Percentiles rank a stretch among this genome's conserved stretches.
phyloP scores from a whole-genome alignment of 805 yeast genomes.

The Pichia deserticola region DNA sequence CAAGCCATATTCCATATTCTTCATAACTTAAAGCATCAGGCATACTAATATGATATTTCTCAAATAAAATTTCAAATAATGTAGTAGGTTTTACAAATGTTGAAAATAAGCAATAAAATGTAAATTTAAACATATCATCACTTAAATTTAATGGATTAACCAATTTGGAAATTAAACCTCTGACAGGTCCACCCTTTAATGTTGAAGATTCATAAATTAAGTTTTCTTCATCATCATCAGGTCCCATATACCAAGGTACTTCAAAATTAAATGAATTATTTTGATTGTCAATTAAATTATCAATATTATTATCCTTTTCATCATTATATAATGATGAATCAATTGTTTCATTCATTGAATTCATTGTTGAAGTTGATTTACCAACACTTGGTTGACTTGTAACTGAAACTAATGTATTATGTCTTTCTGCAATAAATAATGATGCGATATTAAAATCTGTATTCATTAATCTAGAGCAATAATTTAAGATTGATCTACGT shows the following conservation, averaged over 20 bases:
- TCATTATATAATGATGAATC: constrained; percentile 9
- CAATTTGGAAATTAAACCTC: constrained; percentile 70
- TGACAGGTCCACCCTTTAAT: constrained; percentile 76
- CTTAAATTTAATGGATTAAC: constrained; percentile 65
- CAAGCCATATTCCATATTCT: constrained; percentile 72
- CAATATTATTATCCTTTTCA: constrained; percentile 15
- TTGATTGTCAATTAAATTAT: background rate
- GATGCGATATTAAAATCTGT: constrained; percentile 56
- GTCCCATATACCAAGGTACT: constrained; percentile 63
- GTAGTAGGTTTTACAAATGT: constrained; percentile 65
- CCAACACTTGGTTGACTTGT: constrained; percentile 25
- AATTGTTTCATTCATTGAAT: constrained; percentile 19
- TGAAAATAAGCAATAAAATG: constrained; percentile 68
- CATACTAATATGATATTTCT: constrained; percentile 63
- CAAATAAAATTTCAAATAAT: constrained; percentile 50
- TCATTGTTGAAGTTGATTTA: constrained; percentile 16
- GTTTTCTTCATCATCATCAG: constrained; percentile 47
- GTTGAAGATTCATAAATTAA: constrained; percentile 61
- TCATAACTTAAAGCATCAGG: constrained; percentile 85
- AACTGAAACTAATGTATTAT: constrained; percentile 28
- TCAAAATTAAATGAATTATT: background rate
- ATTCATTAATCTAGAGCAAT: constrained; percentile 73
- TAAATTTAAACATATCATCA: constrained; percentile 51
- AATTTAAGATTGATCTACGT: constrained; percentile 60
- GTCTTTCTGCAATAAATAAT: constrained; percentile 41